Percentiles rank a stretch among this genome's conserved stretches.
These are phyloP conservation scores for Daedaleopsis sinensis DNA, from an alignment of 768 basidiomycete species.

Conservation along the genomic window DNA sequence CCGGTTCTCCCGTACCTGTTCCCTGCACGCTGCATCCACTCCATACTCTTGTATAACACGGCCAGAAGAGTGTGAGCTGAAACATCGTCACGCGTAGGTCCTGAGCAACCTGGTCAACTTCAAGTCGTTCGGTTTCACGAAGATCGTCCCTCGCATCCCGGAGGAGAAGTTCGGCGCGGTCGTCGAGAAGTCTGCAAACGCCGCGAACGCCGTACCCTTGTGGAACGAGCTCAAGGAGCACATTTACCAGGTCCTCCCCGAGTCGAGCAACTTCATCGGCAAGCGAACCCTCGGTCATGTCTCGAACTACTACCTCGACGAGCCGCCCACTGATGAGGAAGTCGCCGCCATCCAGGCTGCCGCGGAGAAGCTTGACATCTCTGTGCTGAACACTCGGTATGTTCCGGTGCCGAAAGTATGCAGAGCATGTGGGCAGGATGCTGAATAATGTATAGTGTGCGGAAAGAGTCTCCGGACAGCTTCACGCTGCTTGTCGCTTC, in stretches of 20 bases:
- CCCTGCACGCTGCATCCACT: neutral
- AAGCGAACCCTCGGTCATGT: slow-evolving; percentile 78
- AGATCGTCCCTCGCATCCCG: slow-evolving; percentile 77
- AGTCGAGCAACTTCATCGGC: slow-evolving; percentile 73
- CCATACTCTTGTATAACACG: neutral
- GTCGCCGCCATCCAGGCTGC: slow-evolving; percentile 75
- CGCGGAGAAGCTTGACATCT: slow-evolving; percentile 75
- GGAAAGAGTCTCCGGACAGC: slow-evolving; percentile 62
- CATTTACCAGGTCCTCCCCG: slow-evolving; percentile 71
- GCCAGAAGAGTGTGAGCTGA: neutral
- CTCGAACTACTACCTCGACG: slow-evolving; percentile 85
- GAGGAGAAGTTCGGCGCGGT: slow-evolving; percentile 64
- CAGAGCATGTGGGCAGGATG: neutral
- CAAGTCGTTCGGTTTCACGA: slow-evolving; percentile 83
- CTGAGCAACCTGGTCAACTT: slow-evolving; percentile 74
- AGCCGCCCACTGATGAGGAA: slow-evolving; percentile 73
- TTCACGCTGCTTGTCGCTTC: slow-evolving; percentile 82
- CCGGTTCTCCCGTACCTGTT: neutral
- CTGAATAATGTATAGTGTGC: slow-evolving; percentile 49
- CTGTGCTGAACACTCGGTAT: slow-evolving; percentile 83
- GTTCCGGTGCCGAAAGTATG: neutral
- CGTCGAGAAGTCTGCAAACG: slow-evolving; percentile 62
- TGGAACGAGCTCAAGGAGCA: slow-evolving; percentile 76
- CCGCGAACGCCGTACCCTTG: slow-evolving; percentile 53
- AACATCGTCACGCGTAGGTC: slow-evolving; percentile 32